Evolutionary conservation across 805 yeast species (phyloP).

Genomic region (Candida ovalis): DNA sequence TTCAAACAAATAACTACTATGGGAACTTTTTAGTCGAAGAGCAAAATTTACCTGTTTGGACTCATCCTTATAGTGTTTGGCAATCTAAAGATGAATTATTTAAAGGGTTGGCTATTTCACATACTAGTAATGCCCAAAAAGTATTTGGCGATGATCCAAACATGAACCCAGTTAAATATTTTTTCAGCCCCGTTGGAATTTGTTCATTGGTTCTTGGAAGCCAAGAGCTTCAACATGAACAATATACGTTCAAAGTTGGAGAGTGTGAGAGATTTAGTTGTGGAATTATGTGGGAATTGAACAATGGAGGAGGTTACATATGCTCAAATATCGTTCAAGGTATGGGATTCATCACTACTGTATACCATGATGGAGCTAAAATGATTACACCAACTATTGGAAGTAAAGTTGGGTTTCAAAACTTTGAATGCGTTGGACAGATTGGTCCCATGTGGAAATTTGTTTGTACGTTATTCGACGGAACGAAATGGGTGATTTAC

Average conservation of each 20-base stretch:
- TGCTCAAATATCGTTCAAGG: slow-evolving; percentile 70
- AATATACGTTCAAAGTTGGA: slow-evolving; percentile 25
- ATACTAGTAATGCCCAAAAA: slow-evolving; percentile 52
- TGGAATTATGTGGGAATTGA: slow-evolving; percentile 30
- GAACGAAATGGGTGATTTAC: slow-evolving; percentile 64
- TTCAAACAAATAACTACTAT: slow-evolving; percentile 76
- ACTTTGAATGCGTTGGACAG: slow-evolving; percentile 37
- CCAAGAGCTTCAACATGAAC: slow-evolving; percentile 33
- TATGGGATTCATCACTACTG: slow-evolving; percentile 71
- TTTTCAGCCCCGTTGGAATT: slow-evolving; percentile 66
- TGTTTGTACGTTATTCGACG: slow-evolving; percentile 49
- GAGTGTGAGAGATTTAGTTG: slow-evolving; percentile 31
- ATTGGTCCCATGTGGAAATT: slow-evolving; percentile 42
- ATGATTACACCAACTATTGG: slow-evolving; percentile 48
- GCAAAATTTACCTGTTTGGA: slow-evolving; percentile 71
- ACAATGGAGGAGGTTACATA: slow-evolving; percentile 27
- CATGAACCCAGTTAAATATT: slow-evolving; percentile 41
- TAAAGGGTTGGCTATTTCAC: slow-evolving; percentile 65
- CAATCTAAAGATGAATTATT: slow-evolving; percentile 37
- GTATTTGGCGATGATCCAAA: slow-evolving; percentile 68
- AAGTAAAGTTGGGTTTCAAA: slow-evolving; percentile 64
- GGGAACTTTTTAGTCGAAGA: slow-evolving; percentile 65
- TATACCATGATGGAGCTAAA: slow-evolving; percentile 36
- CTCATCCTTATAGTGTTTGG: slow-evolving; percentile 81
- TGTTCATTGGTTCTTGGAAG: slow-evolving; percentile 56